phyloP scores from a whole-genome alignment of 2,329 filamentous ascomycete species.

The Trichophaea hybrida region DNA sequence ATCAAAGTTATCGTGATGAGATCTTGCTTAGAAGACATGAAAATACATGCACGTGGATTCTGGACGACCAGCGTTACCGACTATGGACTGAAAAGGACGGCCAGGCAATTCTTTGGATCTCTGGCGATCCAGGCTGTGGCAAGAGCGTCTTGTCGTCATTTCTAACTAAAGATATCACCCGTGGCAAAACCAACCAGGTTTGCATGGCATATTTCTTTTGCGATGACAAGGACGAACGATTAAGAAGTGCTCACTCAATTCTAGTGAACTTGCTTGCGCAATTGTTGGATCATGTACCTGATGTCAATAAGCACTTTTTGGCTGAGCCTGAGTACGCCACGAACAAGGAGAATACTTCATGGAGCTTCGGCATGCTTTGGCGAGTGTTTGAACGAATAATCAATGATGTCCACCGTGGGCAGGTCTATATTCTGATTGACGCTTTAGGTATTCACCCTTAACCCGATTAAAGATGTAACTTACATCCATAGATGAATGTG shows the following conservation, averaged over 20 bases:
- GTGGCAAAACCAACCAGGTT: background rate
- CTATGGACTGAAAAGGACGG: background rate
- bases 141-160: constrained; percentile 7
- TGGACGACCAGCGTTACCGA: background rate
- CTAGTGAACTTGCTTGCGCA: constrained; percentile 3
- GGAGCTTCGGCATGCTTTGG: constrained; percentile 5
- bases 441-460: background rate
- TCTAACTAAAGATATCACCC: constrained; percentile 2
- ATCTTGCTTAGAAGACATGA: background rate
- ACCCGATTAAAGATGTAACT: background rate
- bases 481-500: constrained; percentile 7
- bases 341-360: constrained; percentile 5
- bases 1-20: background rate
- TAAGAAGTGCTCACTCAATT: constrained; percentile 7
- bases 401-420: background rate
- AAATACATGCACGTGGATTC: background rate
- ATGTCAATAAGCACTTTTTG: constrained; percentile 2
- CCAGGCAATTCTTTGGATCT: constrained; percentile 6
- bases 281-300: constrained; percentile 1
- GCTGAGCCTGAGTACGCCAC: background rate
- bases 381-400: constrained; percentile 8
- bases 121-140: constrained; percentile 9
- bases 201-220: constrained; percentile 11
- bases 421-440: constrained; percentile 8
- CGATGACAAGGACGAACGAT: constrained; percentile 8